Base-by-base conservation (phyloP, 2,329 filamentous ascomycete genomes). In the Biscogniauxia mediterranea region DNA sequence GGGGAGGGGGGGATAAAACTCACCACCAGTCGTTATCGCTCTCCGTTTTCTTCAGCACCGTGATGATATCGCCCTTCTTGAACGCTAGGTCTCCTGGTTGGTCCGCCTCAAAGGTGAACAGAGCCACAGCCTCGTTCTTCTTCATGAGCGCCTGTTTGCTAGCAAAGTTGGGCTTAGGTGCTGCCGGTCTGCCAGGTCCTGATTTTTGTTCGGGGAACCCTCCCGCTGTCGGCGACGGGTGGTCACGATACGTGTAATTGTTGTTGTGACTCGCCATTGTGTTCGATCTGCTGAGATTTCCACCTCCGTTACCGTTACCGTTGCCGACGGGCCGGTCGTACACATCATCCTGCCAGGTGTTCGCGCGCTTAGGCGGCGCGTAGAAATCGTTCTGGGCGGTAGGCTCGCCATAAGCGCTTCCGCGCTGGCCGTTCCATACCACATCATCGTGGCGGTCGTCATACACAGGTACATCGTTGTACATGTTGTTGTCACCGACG, bases 1-100 rank as follows among this genome's bases (percentile, higher is more conserved):
- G n/a, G n/a, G n/a, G n/a, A n/a, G 26, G 5, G n/a, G 38, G 26
- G 20, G 23, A 13, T 42, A 50, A 54, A 61, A 84, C 86, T 69
- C 82, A 90, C 87, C 94, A 98, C 94, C 94, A 98, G 75, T 98
- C 94, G 60, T 93, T 93, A 61, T 92, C 90, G 69, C 90, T 97
- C 4, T 98, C 92, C 5, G 94, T 98, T 77, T 91, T 90, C 81
- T 99, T 97, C 60, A 96, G 76, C 61, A 99, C 93, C 0, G 93
- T 97, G 67, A 99, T 97, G 60, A 98, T 77, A 28, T 99, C 95
- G 20, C 95, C 95, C 82, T 99, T 99, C 80, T 96, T 97, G 79
- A 99, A 99, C 0, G 89, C 92, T 60, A 98, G 76, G 74, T 99
- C 94, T 4, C 94, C 94, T 0, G 92, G 88, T 76, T 97, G 93